phyloP scores from a whole-genome alignment of 2,329 filamentous ascomycete genomes.

The Arthrinium puccinioides region DNA sequence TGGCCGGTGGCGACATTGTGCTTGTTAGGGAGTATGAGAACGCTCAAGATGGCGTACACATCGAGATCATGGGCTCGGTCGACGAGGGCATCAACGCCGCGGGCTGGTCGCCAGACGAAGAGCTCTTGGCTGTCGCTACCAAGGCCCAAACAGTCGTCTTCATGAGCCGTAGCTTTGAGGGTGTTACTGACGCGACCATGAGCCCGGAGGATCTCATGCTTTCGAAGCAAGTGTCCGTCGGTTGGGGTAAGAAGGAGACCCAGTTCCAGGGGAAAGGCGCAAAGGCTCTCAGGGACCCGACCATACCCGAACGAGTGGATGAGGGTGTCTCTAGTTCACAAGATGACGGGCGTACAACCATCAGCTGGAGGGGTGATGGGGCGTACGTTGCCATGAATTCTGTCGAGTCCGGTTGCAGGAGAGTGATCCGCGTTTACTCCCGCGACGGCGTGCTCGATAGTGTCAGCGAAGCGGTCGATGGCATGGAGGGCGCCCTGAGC shows the following conservation, averaged over 20 bases:
- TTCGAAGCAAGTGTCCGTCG: constrained; percentile 93
- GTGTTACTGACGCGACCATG: constrained; percentile 67
- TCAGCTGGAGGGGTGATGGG: constrained; percentile 94
- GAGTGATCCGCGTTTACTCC: constrained; percentile 83
- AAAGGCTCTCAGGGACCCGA: constrained; percentile 81
- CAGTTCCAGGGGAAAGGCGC: constrained; percentile 93
- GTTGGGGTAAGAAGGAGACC: constrained; percentile 97
- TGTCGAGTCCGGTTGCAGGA: constrained; percentile 59
- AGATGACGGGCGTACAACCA: constrained; percentile 65
- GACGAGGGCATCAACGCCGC: constrained; percentile 87
- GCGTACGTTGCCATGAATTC: constrained; percentile 83
- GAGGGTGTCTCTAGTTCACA: constrained; percentile 65
- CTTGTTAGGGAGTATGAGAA: constrained; percentile 65
- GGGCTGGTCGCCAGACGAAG: constrained; percentile 91
- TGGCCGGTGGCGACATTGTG: constrained; percentile 87
- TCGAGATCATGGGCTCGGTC: constrained; percentile 93
- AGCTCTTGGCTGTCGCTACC: constrained; percentile 78
- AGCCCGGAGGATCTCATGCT: constrained; percentile 69
- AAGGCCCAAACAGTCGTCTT: constrained; percentile 73
- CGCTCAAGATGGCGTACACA: constrained; percentile 59
- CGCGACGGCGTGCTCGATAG: constrained; percentile 87
- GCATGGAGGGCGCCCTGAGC: constrained; percentile 77
- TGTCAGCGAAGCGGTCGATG: constrained; percentile 90
- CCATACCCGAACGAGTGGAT: constrained; percentile 87
- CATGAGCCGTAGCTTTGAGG: constrained; percentile 89